Percentiles rank a stretch among this genome's conserved stretches.
Conservation (phyloP, 2,329 filamentous ascomycete genomes). For the Pestalotiopsis sp. region DNA sequence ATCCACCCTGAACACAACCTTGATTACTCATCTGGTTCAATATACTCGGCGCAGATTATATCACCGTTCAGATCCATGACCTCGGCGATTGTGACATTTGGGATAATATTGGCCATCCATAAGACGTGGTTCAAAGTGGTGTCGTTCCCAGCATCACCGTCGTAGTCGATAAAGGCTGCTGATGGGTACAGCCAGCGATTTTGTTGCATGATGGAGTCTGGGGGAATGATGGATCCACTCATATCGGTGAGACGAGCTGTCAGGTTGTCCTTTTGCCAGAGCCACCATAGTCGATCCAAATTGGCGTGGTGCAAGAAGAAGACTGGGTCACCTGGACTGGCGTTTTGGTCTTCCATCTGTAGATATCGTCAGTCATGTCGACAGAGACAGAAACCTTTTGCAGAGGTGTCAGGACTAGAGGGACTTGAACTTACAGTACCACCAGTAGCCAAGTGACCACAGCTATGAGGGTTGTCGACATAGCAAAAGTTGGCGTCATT, state of each 20-base stretch:
- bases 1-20: not conserved
- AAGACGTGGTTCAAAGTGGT: slow-evolving; percentile 3
- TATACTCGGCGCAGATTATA: slow-evolving; percentile 19
- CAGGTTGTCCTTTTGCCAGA: slow-evolving; percentile 23
- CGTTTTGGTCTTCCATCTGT: slow-evolving; percentile 14
- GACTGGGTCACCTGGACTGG: slow-evolving; percentile 19
- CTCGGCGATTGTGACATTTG: slow-evolving; percentile 35
- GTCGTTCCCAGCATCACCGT: slow-evolving; percentile 6
- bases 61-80: slow-evolving; percentile 20
- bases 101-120: slow-evolving; percentile 11
- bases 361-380: not conserved
- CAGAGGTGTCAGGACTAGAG: not conserved
- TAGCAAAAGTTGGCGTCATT: slow-evolving; percentile 10
- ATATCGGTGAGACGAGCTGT: slow-evolving; percentile 15
- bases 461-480: not conserved
- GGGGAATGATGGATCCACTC: not conserved
- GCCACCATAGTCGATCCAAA: slow-evolving; percentile 26
- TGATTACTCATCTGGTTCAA: slow-evolving; percentile 9
- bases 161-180: slow-evolving; percentile 16
- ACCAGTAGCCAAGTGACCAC: not conserved
- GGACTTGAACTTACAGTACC: not conserved
- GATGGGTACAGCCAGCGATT: not conserved
- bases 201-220: not conserved
- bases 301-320: slow-evolving; percentile 28
- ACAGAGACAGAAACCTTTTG: not conserved